These are phyloP conservation scores for Taphrina flavorubra DNA, from an alignment of 1,139 yeast genomes.

Conservation along the genomic window DNA sequence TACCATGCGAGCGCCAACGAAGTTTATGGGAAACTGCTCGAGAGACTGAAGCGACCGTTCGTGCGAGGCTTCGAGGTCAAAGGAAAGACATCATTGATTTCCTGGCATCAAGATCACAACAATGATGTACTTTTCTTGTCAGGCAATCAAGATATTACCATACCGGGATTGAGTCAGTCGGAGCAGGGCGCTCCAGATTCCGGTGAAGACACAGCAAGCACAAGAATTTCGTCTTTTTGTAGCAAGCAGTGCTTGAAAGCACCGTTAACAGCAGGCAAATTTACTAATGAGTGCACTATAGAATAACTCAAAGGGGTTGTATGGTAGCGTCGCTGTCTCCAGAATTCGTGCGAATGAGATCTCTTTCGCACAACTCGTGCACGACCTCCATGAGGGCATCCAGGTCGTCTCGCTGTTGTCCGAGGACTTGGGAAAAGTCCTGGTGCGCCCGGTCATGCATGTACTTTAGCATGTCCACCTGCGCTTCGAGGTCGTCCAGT, in stretches of 20 bases:
- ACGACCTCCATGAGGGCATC: slow-evolving; percentile 18
- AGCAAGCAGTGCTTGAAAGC: too few species aligned
- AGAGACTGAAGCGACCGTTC: background rate
- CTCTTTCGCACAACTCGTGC: slow-evolving; percentile 11
- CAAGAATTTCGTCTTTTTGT: too few species aligned
- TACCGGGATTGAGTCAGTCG: too few species aligned
- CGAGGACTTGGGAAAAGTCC: background rate
- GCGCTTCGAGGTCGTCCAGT: slow-evolving; percentile 11
- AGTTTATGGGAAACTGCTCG: background rate
- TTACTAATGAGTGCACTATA: too few species aligned
- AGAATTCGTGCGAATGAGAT: background rate
- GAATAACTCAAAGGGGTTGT: background rate
- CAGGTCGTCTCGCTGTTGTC: slow-evolving; percentile 6
- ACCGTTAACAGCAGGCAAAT: too few species aligned
- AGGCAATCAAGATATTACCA: too few species aligned
- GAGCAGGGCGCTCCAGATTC: too few species aligned
- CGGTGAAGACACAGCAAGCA: too few species aligned
- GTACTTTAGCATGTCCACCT: slow-evolving; percentile 12
- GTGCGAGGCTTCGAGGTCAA: background rate
- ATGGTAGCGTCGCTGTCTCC: slow-evolving; percentile 1
- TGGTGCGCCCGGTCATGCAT: slow-evolving; percentile 14
- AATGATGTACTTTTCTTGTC: too few species aligned
- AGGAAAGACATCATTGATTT: background rate
- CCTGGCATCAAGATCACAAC: background rate
- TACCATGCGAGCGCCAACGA: background rate